A percentile compares a stretch with the other conserved stretches of the same genome.
These are phyloP conservation scores for Hygrophorus pudorinus DNA, from an alignment of 768 basidiomycete species.

Conservation along the genomic window DNA sequence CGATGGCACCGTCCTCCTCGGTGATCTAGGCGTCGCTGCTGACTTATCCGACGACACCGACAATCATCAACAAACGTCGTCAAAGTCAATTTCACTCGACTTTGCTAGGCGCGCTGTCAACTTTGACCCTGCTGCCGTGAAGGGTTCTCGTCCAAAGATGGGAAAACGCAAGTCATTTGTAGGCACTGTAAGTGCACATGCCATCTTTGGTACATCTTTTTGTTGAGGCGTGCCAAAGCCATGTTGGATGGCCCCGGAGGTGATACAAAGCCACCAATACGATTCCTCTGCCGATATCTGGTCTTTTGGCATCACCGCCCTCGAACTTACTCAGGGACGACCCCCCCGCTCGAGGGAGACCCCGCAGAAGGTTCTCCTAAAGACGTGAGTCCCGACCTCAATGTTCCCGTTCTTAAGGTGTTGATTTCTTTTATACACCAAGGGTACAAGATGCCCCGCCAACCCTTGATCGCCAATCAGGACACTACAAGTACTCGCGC, in stretches of 20 bases:
- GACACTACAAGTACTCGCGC: slow-evolving; percentile 65
- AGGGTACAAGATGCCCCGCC: slow-evolving; percentile 76
- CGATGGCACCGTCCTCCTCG: slow-evolving; percentile 81
- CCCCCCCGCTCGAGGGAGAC: slow-evolving; percentile 77
- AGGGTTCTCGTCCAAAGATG: slow-evolving; percentile 31
- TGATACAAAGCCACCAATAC: slow-evolving; percentile 77
- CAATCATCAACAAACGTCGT: slow-evolving; percentile 3
- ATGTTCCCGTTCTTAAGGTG: not conserved
- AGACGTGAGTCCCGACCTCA: slow-evolving; percentile 38
- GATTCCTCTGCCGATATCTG: slow-evolving; percentile 89
- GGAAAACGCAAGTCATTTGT: slow-evolving; percentile 90
- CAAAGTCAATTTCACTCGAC: slow-evolving; percentile 17
- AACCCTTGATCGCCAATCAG: slow-evolving; percentile 62
- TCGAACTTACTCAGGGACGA: slow-evolving; percentile 81
- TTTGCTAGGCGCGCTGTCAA: slow-evolving; percentile 23
- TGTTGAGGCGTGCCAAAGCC: slow-evolving; percentile 34
- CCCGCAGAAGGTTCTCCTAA: slow-evolving; percentile 62
- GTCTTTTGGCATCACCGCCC: slow-evolving; percentile 93
- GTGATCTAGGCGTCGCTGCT: slow-evolving; percentile 89
- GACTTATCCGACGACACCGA: slow-evolving; percentile 57
- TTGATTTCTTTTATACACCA: not conserved
- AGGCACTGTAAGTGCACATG: slow-evolving; percentile 53
- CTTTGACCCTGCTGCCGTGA: slow-evolving; percentile 22
- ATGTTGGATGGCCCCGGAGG: slow-evolving; percentile 96
- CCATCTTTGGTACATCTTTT: not conserved